A percentile compares a stretch with the other conserved stretches of the same genome.
These are phyloP conservation scores for Suzukiozyma palmioleophila DNA, from an alignment of 1,139 yeast species.

Conservation along the genomic window DNA sequence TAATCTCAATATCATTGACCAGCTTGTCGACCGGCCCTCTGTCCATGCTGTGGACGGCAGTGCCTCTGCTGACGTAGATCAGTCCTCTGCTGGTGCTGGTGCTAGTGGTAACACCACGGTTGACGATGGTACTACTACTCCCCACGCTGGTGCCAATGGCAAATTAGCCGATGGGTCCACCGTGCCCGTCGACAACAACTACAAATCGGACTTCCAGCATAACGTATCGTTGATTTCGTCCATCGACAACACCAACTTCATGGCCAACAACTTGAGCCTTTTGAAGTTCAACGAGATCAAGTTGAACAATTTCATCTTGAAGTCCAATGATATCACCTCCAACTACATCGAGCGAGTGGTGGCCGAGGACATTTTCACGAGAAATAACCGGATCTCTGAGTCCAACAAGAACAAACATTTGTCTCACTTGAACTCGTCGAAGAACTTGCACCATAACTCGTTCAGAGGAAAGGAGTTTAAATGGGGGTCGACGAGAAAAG, in stretches of 20 bases:
- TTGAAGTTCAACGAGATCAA: slow-evolving; percentile 26
- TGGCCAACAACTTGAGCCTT: slow-evolving; percentile 23
- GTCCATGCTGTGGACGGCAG: not conserved
- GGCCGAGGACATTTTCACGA: slow-evolving; percentile 30
- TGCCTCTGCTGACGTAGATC: not conserved
- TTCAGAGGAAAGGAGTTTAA: slow-evolving; percentile 26
- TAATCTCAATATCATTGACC: slow-evolving; percentile 1
- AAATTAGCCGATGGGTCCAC: not conserved
- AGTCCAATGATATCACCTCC: slow-evolving; percentile 24
- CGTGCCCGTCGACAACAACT: slow-evolving; percentile 8
- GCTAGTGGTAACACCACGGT: not conserved
- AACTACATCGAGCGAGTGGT: slow-evolving; percentile 35
- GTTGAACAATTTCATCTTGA: slow-evolving; percentile 20
- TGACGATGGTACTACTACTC: not conserved
- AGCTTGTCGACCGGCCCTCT: not conserved
- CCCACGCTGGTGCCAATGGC: no score
- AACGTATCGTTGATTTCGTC: slow-evolving; percentile 23
- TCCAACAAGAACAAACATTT: slow-evolving; percentile 15
- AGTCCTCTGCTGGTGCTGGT: not conserved
- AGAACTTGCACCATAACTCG: slow-evolving; percentile 16
- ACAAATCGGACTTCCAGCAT: slow-evolving; percentile 18
- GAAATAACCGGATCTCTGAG: slow-evolving; percentile 15
- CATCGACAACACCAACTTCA: slow-evolving; percentile 25
- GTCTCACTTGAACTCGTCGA: slow-evolving; percentile 11
- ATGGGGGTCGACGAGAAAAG: slow-evolving; percentile 30